These are phyloP conservation scores for Eimeria brunetti DNA, from an alignment of 169 alveolate genomes.

Conservation along the genomic window DNA sequence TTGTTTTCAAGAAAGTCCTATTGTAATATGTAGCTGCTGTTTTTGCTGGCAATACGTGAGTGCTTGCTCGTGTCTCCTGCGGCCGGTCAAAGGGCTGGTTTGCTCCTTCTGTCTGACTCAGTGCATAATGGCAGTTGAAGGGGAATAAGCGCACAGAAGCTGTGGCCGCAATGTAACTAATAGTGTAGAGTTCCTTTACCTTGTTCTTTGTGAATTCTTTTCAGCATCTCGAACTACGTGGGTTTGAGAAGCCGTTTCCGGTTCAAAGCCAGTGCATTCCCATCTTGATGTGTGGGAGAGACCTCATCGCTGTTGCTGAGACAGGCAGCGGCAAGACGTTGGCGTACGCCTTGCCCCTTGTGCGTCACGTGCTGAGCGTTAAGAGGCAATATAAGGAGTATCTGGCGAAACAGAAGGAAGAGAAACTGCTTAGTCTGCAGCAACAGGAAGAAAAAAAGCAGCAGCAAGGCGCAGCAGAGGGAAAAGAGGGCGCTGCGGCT, in stretches of 20 bases:
- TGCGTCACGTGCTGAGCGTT: conserved; percentile 96
- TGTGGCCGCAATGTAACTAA: no score
- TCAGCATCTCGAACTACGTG: conserved; percentile 90
- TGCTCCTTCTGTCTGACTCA: neutral
- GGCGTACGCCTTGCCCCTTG: conserved; percentile 98
- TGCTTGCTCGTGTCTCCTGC: neutral
- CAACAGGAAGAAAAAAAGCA: conserved; percentile 38
- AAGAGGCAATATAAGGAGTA: conserved; percentile 90
- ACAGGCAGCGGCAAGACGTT: conserved; percentile 99
- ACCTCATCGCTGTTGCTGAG: conserved; percentile 99
- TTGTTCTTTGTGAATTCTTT: neutral
- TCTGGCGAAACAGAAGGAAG: conserved; percentile 71
- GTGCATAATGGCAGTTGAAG: neutral
- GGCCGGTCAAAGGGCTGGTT: neutral
- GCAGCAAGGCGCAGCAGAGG: conserved; percentile 21
- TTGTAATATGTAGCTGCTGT: neutral
- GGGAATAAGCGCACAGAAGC: neutral
- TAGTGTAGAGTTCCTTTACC: neutral
- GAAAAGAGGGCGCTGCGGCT: conserved; percentile 5
- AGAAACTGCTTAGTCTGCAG: conserved; percentile 38
- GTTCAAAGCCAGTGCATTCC: conserved; percentile 98
- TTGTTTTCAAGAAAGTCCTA: neutral
- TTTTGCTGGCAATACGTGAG: neutral
- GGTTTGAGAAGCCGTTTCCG: conserved; percentile 97
- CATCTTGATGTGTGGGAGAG: conserved; percentile 96